Conservation (phyloP, 2,329 filamentous ascomycete genomes). For the Alternaria infectoria region DNA sequence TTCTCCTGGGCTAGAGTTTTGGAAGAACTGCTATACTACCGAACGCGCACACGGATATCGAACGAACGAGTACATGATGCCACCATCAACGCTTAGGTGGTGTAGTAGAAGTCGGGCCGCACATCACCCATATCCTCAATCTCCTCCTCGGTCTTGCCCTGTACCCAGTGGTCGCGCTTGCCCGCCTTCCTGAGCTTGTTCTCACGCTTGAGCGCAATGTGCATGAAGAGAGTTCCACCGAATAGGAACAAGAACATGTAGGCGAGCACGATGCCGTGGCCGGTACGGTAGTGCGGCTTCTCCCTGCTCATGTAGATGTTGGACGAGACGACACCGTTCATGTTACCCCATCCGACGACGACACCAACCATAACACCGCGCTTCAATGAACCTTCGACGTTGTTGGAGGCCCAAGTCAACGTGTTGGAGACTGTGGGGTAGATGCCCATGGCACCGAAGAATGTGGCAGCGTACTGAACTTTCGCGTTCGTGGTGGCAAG, state of each 20-base stretch:
- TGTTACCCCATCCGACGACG: constrained; percentile 88
- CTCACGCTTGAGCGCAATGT: constrained; percentile 68
- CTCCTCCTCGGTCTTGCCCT: constrained; percentile 69
- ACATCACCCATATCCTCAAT: constrained; percentile 72
- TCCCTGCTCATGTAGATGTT: constrained; percentile 73
- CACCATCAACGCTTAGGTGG: constrained; percentile 50
- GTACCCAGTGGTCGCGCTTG: constrained; percentile 68
- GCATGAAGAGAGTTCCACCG: constrained; percentile 71
- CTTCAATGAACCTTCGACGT: constrained; percentile 92
- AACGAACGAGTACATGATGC: background rate
- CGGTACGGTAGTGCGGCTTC: constrained; percentile 71
- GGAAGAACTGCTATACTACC: background rate
- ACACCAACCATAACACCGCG: constrained; percentile 85
- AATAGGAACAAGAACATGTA: constrained; percentile 77
- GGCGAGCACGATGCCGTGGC: constrained; percentile 76
- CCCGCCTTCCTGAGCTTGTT: constrained; percentile 71
- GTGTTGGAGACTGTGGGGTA: constrained; percentile 89
- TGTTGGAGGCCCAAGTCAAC: constrained; percentile 87
- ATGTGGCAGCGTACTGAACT: constrained; percentile 83
- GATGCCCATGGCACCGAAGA: constrained; percentile 84
- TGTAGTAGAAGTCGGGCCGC: constrained; percentile 74
- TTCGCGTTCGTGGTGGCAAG: constrained; percentile 67
- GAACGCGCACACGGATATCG: background rate
- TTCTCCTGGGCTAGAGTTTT: background rate
- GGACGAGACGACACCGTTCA: constrained; percentile 83